A percentile compares a stretch with the other conserved stretches of the same genome.
These are phyloP conservation scores for Claviceps pusilla DNA, from an alignment of 2,329 filamentous ascomycete species.

Conservation along the genomic window DNA sequence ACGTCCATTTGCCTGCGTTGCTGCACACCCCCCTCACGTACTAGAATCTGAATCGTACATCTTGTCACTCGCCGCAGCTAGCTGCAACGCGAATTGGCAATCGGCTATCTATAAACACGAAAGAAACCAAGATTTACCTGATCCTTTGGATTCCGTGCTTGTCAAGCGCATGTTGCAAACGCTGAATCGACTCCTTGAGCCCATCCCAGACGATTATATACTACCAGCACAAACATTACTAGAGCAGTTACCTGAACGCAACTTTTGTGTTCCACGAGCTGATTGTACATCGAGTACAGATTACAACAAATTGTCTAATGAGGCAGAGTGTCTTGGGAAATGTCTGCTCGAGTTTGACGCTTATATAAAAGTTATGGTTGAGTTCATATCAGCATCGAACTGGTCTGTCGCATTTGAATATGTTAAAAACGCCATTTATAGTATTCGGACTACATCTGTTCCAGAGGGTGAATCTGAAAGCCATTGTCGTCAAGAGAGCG, in stretches of 20 bases:
- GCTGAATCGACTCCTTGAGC: slow-evolving; percentile 41
- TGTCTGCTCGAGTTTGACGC: slow-evolving; percentile 35
- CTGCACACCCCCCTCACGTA: slow-evolving; percentile 42
- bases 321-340: slow-evolving; percentile 15
- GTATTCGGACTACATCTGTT: slow-evolving; percentile 29
- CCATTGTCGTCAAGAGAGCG: slow-evolving; percentile 30
- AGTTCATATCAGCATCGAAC: slow-evolving; percentile 50
- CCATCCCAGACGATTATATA: slow-evolving; percentile 41
- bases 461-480: slow-evolving; percentile 22
- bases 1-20: slow-evolving; percentile 35
- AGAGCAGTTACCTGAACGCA: slow-evolving; percentile 31
- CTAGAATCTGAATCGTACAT: slow-evolving; percentile 50
- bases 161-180: slow-evolving; percentile 40
- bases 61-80: slow-evolving; percentile 48
- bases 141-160: slow-evolving; percentile 33
- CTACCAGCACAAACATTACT: slow-evolving; percentile 43
- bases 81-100: slow-evolving; percentile 46
- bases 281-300: slow-evolving; percentile 8
- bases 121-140: slow-evolving; percentile 12
- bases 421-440: slow-evolving; percentile 36
- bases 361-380: slow-evolving; percentile 40
- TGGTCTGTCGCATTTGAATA: slow-evolving; percentile 47
- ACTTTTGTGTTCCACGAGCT: slow-evolving; percentile 19
- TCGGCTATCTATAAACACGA: slow-evolving; percentile 12
- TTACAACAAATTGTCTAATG: slow-evolving; percentile 6